Base-by-base conservation (phyloP, 2,329 filamentous ascomycete species). In the Colletotrichum tofieldiae region DNA sequence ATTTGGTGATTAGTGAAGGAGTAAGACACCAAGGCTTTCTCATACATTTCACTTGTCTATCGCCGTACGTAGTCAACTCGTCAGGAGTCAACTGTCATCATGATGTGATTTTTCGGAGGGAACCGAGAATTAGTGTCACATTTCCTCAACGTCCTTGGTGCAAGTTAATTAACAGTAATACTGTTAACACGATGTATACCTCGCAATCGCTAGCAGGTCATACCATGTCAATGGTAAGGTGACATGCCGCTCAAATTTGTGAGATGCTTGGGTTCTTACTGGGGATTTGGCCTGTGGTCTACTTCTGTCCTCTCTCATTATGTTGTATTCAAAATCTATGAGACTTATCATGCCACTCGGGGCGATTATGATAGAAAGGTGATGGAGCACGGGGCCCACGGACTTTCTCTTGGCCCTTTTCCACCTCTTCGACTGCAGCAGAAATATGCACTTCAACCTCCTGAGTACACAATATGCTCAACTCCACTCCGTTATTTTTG, bases 171-270 rank as follows among this genome's bases (percentile, higher is more conserved):
- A 3, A 47, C 8, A 4, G n/a, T 23, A 12, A n/a, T n/a, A 6
- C 5, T 5, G 3, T 12, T 12, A 11, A 2, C 2, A n/a, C 45
- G 2, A 47, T 2, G 9, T 23, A n/a, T 11, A 18, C 39, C 16
- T 43, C 7, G 18, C 20, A 8, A 20, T 20, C 7, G 5, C 20
- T n/a, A 20, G 2, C 2, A 11, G n/a, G 9, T 23, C 9, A 11
- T 9, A 11, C 45, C 0, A n/a, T 11, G 11, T 12, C n/a, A 23
- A 23, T 47, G n/a, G 3, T 23, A 5, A 47, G n/a, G 2, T 47
- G 45, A 47, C 5, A 12, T 47, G 5, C 4, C 86, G 87, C 77
- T 88, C 87, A 37, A 89, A 85, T 2, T 1, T 49, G 9, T 49
- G 9, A 49, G 11, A 9, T 14, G 45, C 11, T 23, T 14, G n/a